Base-by-base conservation (phyloP, 805 yeast species). In the Candida chauliodis region DNA sequence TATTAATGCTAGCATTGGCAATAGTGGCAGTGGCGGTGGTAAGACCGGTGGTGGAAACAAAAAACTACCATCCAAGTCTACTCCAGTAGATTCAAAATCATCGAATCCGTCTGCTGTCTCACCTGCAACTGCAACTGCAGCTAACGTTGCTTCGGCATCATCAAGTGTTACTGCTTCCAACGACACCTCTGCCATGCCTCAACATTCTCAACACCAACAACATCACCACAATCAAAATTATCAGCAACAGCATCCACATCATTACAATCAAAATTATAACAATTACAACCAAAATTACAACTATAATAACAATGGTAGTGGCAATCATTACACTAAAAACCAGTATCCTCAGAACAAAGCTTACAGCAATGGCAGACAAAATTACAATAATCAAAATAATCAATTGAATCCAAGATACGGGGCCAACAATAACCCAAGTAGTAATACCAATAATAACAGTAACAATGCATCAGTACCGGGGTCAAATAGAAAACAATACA, bases 171-270 rank as follows among this genome's bases (percentile, higher is more conserved):
- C 8, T 18, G 11, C 16, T 13, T 19, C 37, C 26, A 26, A 47
- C 29, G 33, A 38, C 15, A 37, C 38, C 34, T 28, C 30, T 19
- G 30, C 39, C 24, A 21, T 9, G 14, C 34, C 14, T 2, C 10
- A 14, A 6, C 22, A 17, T 7, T 18, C 14, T 16, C 37, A 34
- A 26, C 21, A 28, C 17, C 43, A 41, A 9, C 39, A 34, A 30
- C 33, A 23, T 14, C 38, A 31, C 13, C 38, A 37, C 10, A n/a
- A 45, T 20, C 49, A 42, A 18, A 40, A 49, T 29, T 42, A 49
- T 20, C 46, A 41, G 20, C 44, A 41, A 17, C 41, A 39, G 21
- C 35, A 37, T 20, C 34, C 14, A 5, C 25, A 36, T 29, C 25
- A 40, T 15, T 37, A 31, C 25, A 30, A 23, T 37, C 41, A 42